Conservation (phyloP, 2,329 filamentous ascomycete genomes). For the Aspergillus bombycis region DNA sequence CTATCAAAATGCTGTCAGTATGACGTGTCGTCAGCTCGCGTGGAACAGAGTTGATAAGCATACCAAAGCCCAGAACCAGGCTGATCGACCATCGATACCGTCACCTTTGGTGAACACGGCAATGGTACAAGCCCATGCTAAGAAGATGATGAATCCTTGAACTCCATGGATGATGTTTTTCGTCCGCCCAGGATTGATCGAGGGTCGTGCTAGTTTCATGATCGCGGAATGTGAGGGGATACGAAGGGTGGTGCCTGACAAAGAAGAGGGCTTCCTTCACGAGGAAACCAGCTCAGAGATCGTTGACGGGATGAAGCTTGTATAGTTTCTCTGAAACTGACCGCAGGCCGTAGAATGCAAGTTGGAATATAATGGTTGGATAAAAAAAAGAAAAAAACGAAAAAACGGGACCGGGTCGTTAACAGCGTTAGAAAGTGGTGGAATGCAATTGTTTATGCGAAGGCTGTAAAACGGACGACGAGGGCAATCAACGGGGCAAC, state of each 20-base stretch:
- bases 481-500: constrained; percentile 28
- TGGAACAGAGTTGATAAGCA: constrained; percentile 22
- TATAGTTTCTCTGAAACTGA: neutral
- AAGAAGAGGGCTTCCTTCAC: constrained; percentile 14
- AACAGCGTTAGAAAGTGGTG: constrained; percentile 12
- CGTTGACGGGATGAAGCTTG: neutral
- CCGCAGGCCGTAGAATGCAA: neutral
- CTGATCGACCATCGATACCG: constrained; percentile 56
- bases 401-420: neutral
- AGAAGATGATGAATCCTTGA: constrained; percentile 60
- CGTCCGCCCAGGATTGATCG: constrained; percentile 55
- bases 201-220: constrained; percentile 35
- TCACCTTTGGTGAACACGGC: constrained; percentile 60
- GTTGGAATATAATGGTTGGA: neutral
- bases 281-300: constrained; percentile 6
- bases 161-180: constrained; percentile 59
- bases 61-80: constrained; percentile 63
- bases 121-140: constrained; percentile 61
- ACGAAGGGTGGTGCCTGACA: constrained; percentile 25
- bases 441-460: constrained; percentile 28
- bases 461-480: constrained; percentile 20
- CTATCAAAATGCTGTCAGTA: constrained; percentile 37
- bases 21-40: neutral
- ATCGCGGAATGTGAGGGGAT: constrained; percentile 14
- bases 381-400: neutral